Conservation (phyloP, 192 early-diverging fungal species). For the Backusella macrospora region DNA sequence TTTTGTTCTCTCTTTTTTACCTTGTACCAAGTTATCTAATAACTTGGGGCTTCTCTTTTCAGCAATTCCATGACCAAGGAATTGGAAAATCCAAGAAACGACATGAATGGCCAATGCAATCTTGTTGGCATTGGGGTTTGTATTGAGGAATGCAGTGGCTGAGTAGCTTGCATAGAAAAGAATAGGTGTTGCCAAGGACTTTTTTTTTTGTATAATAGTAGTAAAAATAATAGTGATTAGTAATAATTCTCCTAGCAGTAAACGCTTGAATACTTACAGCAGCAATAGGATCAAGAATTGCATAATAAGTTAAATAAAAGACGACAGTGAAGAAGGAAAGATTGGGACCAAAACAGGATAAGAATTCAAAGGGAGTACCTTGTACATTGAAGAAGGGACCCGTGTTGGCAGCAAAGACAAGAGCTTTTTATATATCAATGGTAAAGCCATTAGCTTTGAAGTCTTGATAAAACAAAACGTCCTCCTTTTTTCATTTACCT, state of each 20-base stretch:
- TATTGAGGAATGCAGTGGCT: slow-evolving; percentile 63
- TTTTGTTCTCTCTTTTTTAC: slow-evolving; percentile 39
- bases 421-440: slow-evolving; percentile 41
- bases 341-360: slow-evolving; percentile 33
- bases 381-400: slow-evolving; percentile 5
- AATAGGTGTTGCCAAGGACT: slow-evolving; percentile 60
- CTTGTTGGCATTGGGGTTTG: slow-evolving; percentile 51
- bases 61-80: slow-evolving; percentile 85
- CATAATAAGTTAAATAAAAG: slow-evolving; percentile 77
- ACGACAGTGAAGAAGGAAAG: slow-evolving; percentile 50
- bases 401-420: slow-evolving; percentile 41
- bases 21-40: slow-evolving; percentile 83
- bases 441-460: slow-evolving; percentile 50
- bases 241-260: slow-evolving; percentile 9
- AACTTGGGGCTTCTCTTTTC: slow-evolving; percentile 90
- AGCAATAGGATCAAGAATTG: slow-evolving; percentile 70
- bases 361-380: slow-evolving; percentile 27
- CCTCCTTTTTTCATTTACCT: slow-evolving; percentile 46
- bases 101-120: slow-evolving; percentile 67
- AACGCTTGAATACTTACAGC: slow-evolving; percentile 50
- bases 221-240: neutral
- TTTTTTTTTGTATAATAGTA: slow-evolving; percentile 13
- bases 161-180: slow-evolving; percentile 63
- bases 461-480: slow-evolving; percentile 66
- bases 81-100: slow-evolving; percentile 84